A percentile compares a stretch with the other conserved stretches of the same genome.
Conservation (phyloP, 208 protist genomes). For the Acanthamoeba culbertsoni region DNA sequence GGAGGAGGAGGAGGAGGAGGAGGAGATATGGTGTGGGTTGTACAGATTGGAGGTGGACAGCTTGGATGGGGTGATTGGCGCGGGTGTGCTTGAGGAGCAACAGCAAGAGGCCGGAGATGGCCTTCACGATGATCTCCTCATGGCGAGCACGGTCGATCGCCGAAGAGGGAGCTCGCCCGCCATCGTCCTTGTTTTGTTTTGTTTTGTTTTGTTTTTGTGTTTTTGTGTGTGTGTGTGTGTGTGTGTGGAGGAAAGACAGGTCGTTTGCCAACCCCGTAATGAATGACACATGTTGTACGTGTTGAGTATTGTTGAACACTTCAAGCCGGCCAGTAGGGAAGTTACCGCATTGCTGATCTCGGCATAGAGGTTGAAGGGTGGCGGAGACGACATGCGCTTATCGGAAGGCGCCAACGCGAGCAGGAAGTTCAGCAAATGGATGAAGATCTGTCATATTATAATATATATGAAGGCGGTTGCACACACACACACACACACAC, state of each 20-base stretch:
- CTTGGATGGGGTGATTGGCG: constrained; percentile 39
- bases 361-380: constrained; percentile 27
- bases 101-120: constrained; percentile 41
- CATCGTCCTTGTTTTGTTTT: too few species aligned
- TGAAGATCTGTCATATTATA: not conserved
- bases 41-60: constrained; percentile 37
- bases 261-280: too few species aligned
- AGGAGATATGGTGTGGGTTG: not conserved
- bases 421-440: constrained; percentile 56
- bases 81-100: constrained; percentile 55
- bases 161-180: not conserved
- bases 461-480: not conserved
- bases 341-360: not conserved
- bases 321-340: not conserved
- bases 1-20: not conserved
- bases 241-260: too few species aligned
- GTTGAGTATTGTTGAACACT: not conserved
- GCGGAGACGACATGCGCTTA: not conserved
- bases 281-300: too few species aligned
- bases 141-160: not conserved
- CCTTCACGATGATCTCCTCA: constrained; percentile 48
- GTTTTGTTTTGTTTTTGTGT: too few species aligned
- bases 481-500: not conserved
- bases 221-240: too few species aligned
- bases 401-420: constrained; percentile 8